These are phyloP conservation scores for Fusarium palustre DNA, from an alignment of 2,329 filamentous ascomycete species.

Conservation along the genomic window DNA sequence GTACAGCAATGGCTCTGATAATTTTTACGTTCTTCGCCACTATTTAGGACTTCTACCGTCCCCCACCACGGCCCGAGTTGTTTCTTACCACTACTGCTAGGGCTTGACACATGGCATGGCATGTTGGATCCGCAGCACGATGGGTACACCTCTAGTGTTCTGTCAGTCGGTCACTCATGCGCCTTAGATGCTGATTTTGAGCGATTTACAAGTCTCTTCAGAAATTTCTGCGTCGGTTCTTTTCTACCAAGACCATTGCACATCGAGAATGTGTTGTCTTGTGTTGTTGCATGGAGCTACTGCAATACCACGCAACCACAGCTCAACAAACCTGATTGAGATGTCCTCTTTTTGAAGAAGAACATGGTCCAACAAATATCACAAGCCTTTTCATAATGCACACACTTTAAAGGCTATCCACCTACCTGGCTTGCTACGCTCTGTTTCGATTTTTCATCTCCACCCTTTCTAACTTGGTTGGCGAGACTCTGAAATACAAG, in stretches of 20 bases:
- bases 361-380: background rate
- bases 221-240: background rate
- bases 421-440: constrained; percentile 1
- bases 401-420: constrained; percentile 32
- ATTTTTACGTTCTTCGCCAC: constrained; percentile 11
- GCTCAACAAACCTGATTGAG: background rate
- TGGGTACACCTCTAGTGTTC: constrained; percentile 12
- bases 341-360: background rate
- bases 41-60: background rate
- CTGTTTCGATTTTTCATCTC: background rate
- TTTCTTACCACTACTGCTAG: background rate
- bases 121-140: background rate
- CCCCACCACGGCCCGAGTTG: constrained; percentile 13
- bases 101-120: constrained; percentile 2
- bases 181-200: constrained; percentile 5
- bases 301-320: background rate
- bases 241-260: background rate
- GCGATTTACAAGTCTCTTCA: constrained; percentile 13
- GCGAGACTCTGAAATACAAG: constrained; percentile 11
- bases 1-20: background rate
- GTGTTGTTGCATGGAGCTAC: background rate
- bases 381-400: constrained; percentile 20
- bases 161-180: background rate
- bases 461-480: background rate
- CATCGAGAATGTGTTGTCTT: background rate